Percentiles rank a stretch among this genome's conserved stretches.
phyloP scores from a whole-genome alignment of 1,284 basidiomycete species.

The Phellopilus nigrolimitatus region DNA sequence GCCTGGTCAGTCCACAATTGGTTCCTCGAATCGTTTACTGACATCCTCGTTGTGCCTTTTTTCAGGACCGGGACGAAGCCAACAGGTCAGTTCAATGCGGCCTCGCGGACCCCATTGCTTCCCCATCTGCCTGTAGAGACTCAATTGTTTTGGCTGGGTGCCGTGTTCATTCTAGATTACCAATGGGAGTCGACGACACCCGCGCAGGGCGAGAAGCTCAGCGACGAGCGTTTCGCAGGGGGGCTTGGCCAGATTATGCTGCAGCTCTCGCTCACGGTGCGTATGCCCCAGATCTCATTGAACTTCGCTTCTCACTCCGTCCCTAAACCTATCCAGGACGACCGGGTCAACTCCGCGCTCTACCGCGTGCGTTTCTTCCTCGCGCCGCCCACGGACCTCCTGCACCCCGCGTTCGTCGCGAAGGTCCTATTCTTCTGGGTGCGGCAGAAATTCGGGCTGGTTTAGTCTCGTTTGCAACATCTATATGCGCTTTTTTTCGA shows the following conservation, averaged over 20 bases:
- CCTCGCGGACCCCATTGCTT: no score
- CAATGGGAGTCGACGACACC: constrained; percentile 17
- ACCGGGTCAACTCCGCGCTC: not conserved
- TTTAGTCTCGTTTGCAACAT: no score
- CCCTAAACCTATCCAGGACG: constrained; percentile 4
- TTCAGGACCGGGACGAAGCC: no score
- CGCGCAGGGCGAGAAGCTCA: constrained; percentile 16
- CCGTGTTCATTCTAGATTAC: constrained; percentile 19
- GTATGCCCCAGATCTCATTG: not conserved
- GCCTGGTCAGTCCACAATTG: no score
- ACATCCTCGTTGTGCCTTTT: no score
- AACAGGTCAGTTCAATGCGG: no score
- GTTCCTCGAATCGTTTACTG: no score
- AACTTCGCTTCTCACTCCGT: not conserved
- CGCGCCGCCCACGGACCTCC: constrained; percentile 8
- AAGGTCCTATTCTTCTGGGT: constrained; percentile 6
- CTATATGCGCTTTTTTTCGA: no score
- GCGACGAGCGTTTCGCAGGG: constrained; percentile 8
- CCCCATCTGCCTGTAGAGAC: no score
- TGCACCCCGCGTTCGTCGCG: constrained; percentile 12
- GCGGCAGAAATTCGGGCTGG: not conserved
- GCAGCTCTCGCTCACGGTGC: constrained; percentile 8
- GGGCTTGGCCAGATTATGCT: not conserved
- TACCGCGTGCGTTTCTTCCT: constrained; percentile 10
- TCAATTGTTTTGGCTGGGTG: no score